phyloP scores from a whole-genome alignment of 352 stramenopile genomes.

The Pythium brachiatum region DNA sequence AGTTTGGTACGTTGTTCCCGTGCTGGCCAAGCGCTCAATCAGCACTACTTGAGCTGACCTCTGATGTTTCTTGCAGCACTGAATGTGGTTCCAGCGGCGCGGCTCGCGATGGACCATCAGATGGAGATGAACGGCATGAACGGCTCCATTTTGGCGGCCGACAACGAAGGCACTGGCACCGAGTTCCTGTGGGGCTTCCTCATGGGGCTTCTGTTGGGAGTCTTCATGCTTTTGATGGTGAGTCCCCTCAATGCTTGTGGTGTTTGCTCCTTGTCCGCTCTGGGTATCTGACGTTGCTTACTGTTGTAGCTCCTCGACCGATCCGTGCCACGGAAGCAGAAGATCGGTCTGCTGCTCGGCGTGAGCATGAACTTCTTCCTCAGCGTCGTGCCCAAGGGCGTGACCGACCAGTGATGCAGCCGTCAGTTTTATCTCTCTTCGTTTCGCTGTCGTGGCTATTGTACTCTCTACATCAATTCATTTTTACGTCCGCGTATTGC shows the following conservation, averaged over 20 bases:
- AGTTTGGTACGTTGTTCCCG: conserved; percentile 61
- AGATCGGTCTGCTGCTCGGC: conserved; percentile 78
- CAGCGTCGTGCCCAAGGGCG: conserved; percentile 78
- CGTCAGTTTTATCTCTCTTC: background rate
- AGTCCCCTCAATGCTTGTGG: conserved; percentile 11
- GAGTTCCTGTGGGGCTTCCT: conserved; percentile 89
- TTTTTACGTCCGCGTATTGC: background rate
- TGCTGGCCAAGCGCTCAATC: no score
- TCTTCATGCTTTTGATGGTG: conserved; percentile 91
- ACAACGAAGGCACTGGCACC: conserved; percentile 87
- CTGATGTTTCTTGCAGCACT: conserved; percentile 39
- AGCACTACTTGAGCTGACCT: no score
- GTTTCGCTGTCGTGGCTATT: conserved; percentile 2
- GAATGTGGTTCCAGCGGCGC: conserved; percentile 72
- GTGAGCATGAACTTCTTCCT: conserved; percentile 90
- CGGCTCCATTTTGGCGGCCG: conserved; percentile 75
- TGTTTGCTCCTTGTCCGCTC: background rate
- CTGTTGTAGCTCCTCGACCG: conserved; percentile 74
- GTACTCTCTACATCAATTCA: background rate
- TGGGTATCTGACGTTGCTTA: background rate
- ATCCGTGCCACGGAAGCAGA: conserved; percentile 84
- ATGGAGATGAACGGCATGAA: conserved; percentile 86
- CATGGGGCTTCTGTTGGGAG: conserved; percentile 82
- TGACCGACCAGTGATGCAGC: conserved; percentile 47
- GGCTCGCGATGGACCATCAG: conserved; percentile 73